Evolutionary conservation across 306 rosid species (phyloP).

Genomic region (Glycine tomentella): DNA sequence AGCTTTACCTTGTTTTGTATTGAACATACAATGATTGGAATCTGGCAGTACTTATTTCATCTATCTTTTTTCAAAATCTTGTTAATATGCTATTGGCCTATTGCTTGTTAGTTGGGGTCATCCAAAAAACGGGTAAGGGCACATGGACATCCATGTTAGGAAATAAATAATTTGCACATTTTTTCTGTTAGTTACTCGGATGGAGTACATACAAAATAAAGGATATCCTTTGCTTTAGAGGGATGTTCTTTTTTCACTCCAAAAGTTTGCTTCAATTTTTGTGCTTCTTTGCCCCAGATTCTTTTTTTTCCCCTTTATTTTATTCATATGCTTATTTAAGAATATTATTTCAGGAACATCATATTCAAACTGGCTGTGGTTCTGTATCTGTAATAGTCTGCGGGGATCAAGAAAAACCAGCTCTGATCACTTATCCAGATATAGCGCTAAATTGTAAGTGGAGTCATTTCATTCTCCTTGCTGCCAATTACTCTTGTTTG

Average conservation of each 20-base stretch:
- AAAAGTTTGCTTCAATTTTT: conserved; percentile 30
- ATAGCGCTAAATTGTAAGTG: conserved; percentile 83
- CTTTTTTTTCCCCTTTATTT: not conserved
- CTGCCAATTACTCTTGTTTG: not conserved
- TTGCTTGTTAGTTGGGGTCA: conserved; percentile 52
- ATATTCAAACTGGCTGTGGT: conserved; percentile 81
- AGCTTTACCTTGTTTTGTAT: conserved; percentile 48
- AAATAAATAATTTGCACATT: conserved; percentile 50
- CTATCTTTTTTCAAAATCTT: conserved; percentile 51
- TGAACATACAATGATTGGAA: conserved; percentile 54
- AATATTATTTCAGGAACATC: conserved; percentile 70
- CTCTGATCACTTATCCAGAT: conserved; percentile 91
- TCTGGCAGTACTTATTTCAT: conserved; percentile 44
- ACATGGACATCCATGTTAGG: conserved; percentile 61
- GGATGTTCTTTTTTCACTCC: conserved; percentile 26
- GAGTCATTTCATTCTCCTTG: conserved; percentile 5
- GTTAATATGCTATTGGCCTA: conserved; percentile 34
- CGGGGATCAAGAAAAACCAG: conserved; percentile 90
- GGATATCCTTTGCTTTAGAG: conserved; percentile 44
- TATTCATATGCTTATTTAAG: conserved; percentile 15
- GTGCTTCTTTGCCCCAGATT: conserved; percentile 16
- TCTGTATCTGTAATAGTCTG: conserved; percentile 83
- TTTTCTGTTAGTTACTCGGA: conserved; percentile 40
- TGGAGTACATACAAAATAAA: conserved; percentile 44
- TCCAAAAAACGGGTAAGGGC: conserved; percentile 53